A percentile compares a stretch with the other conserved stretches of the same genome.
Evolutionary conservation across 805 yeast genomes (phyloP).

Genomic region (Candida schatavii): DNA sequence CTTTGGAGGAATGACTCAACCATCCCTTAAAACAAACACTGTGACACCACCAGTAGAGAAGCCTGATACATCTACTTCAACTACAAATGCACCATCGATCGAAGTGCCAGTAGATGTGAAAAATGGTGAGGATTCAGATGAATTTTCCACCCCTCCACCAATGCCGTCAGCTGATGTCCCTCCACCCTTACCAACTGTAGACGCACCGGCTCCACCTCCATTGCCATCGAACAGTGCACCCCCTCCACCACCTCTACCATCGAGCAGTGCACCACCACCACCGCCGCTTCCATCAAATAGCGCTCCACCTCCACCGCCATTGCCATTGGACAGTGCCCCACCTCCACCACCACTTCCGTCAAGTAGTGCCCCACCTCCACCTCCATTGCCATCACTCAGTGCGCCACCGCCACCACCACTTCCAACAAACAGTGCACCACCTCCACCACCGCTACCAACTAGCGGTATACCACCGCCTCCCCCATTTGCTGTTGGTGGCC

Average conservation of each 20-base stretch:
- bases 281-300: conserved; percentile 8
- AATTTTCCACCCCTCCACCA: conserved; percentile 23
- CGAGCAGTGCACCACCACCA: conserved; percentile 14
- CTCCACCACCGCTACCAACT: conserved; percentile 22
- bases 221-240: conserved; percentile 14
- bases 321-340: conserved; percentile 5
- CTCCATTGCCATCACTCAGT: conserved; percentile 11
- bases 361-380: conserved; percentile 18
- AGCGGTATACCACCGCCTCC: conserved; percentile 17
- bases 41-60: conserved; percentile 8
- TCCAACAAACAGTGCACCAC: conserved; percentile 20
- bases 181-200: conserved; percentile 23
- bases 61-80: conserved; percentile 1
- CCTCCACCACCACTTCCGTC: conserved; percentile 14
- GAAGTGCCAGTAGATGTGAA: conserved; percentile 12
- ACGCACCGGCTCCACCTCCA: conserved; percentile 12
- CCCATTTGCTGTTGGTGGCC: conserved; percentile 15
- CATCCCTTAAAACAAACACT: conserved; percentile 11
- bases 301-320: conserved; percentile 9
- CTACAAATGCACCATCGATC: not conserved
- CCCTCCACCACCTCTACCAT: conserved; percentile 15
- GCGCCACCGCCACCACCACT: conserved; percentile 22
- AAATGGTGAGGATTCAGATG: conserved; percentile 19
- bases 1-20: conserved; percentile 50
- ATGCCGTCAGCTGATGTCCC: conserved; percentile 26